A percentile compares a stretch with the other conserved stretches of the same genome.
These are phyloP conservation scores for Penicillium mononematosum DNA, from an alignment of 495 filamentous ascomycete genomes.

Conservation along the genomic window DNA sequence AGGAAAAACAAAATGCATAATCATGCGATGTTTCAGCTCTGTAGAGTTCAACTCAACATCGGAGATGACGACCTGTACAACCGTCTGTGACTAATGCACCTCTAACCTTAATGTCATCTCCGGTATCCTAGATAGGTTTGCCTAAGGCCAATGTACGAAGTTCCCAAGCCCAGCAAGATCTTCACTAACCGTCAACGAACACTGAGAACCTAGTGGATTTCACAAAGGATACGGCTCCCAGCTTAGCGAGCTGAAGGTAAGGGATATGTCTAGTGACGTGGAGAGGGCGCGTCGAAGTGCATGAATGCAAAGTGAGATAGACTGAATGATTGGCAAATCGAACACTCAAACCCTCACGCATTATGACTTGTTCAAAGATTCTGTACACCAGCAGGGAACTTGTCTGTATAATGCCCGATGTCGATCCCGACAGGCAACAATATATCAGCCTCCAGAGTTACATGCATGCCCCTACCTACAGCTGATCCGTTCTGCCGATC, in stretches of 20 bases:
- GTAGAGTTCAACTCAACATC: neutral
- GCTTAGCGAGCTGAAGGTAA: neutral
- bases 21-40: neutral
- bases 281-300: neutral
- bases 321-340: neutral
- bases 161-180: neutral
- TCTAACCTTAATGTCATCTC: neutral
- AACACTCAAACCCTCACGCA: neutral
- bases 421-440: neutral
- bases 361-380: neutral
- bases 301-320: neutral
- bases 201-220: neutral
- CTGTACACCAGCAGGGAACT: neutral
- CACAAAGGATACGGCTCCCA: neutral
- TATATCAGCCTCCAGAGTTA: neutral
- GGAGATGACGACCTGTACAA: too few species aligned
- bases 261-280: neutral
- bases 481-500: neutral
- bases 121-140: neutral
- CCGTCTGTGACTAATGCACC: too few species aligned
- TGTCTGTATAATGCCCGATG: neutral
- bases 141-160: neutral
- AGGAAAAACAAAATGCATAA: neutral
- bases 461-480: neutral
- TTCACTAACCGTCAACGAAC: neutral